Evolutionary conservation across 2,329 filamentous ascomycete species (phyloP).

Genomic region (Onygenales sp.): DNA sequence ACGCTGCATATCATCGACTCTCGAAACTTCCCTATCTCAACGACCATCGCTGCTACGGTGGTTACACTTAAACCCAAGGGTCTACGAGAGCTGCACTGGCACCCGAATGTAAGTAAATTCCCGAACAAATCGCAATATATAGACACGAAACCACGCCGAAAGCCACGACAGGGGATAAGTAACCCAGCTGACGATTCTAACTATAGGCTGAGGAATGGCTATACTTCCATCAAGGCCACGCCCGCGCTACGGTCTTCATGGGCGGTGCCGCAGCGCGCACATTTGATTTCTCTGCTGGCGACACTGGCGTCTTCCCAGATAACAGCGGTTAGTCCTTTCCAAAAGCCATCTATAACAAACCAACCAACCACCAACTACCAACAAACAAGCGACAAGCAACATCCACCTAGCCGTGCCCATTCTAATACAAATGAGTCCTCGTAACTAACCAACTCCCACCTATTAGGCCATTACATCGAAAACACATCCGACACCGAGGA

Average conservation of each 20-base stretch:
- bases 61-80: conserved; percentile 55
- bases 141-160: background rate
- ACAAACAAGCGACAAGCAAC: too few relatives aligned
- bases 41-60: conserved; percentile 56
- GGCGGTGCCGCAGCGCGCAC: conserved; percentile 53
- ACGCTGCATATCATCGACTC: conserved; percentile 56
- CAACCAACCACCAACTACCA: too few relatives aligned
- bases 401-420: too few relatives aligned
- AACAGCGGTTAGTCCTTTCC: conserved; percentile 37
- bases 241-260: conserved; percentile 55
- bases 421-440: too few relatives aligned
- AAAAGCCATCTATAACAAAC: too few relatives aligned
- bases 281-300: conserved; percentile 58
- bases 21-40: conserved; percentile 56
- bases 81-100: conserved; percentile 60
- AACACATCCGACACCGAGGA: conserved; percentile 56
- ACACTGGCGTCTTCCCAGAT: conserved; percentile 59
- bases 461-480: conserved; percentile 54
- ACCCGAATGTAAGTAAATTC: conserved; percentile 47
- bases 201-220: conserved; percentile 59
- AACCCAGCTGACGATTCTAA: background rate
- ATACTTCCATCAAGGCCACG: conserved; percentile 57
- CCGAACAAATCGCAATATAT: background rate
- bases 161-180: background rate
- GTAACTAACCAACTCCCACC: background rate